Base-by-base conservation (phyloP, 2,329 filamentous ascomycete genomes). In the Alternaria alternata region DNA sequence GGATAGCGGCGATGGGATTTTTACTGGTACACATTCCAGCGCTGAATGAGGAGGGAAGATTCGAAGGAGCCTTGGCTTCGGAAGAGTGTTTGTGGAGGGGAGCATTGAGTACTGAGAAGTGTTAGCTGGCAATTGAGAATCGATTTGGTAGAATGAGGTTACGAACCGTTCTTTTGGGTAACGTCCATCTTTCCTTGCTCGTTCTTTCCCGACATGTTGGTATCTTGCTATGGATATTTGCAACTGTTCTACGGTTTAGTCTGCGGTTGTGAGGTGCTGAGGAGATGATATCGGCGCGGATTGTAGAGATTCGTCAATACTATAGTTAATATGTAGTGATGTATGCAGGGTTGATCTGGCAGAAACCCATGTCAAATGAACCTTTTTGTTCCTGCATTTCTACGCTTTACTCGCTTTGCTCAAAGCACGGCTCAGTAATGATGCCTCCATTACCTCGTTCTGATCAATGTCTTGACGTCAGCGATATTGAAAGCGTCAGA, bases 1-100 rank as follows among this genome's bases (percentile, higher is more conserved):
- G 79, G 38, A 84, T 81, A 26, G 79, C 79, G n/a, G 86, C 87
- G 36, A 89, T 79, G 32, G 84, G 71, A 42, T 69, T 63, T 9
- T 39, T 36, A 32, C 53, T 30, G 14, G 42, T 67, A 59, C 71
- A 73, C 54, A 64, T 64, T 41, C 71, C 71, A 7, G 66, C 54
- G 44, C 59, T 55, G 36, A 66, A 51, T 34, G 58, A 46, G 20
- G 57, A 34, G 3, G 55, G 43, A 7, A 60, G 63, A n/a, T 59
- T 26, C 0, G 49, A 41, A 5, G 60, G 57, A 11, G 57, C 22
- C 20, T 54, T 32, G 8, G 46, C 12, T 38, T 56, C 34, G 30
- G 60, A 44, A 39, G 64, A 65, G 58, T 68, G 71, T 54, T 73
- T 66, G 57, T 70, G 62, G 14, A 74, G 70, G 28, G 71, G 72